Evolutionary conservation across 352 stramenopile genomes (phyloP).

Genomic region (Phytophthora podocarpi): DNA sequence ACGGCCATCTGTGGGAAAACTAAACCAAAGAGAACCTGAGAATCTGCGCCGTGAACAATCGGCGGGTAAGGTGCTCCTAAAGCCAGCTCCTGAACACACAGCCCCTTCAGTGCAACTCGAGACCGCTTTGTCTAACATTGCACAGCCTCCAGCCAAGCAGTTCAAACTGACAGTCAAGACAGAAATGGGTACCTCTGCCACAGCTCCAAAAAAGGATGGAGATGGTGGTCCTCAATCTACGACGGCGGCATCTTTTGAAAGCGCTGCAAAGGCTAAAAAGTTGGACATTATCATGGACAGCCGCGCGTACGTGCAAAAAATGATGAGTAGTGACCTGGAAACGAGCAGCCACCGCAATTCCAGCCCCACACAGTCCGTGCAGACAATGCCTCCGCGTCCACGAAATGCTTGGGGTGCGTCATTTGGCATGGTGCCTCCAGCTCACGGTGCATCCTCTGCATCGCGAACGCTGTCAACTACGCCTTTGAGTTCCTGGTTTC

Average conservation of each 20-base stretch:
- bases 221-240: background rate
- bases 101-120: background rate
- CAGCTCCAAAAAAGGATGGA: background rate
- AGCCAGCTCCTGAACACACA: background rate
- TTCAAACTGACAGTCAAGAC: background rate
- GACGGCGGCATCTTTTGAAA: background rate
- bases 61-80: background rate
- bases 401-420: slow-evolving; percentile 53
- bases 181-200: background rate
- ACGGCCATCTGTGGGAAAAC: background rate
- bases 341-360: background rate
- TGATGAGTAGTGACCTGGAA: slow-evolving; percentile 23
- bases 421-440: slow-evolving; percentile 40
- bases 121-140: background rate
- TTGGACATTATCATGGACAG: slow-evolving; percentile 38
- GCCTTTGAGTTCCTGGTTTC: slow-evolving; percentile 70
- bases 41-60: background rate
- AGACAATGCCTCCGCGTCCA: slow-evolving; percentile 6
- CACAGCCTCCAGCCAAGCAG: background rate
- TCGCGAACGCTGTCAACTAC: slow-evolving; percentile 30
- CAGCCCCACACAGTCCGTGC: background rate
- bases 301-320: slow-evolving; percentile 32
- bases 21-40: background rate
- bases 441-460: background rate
- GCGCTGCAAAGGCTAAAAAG: background rate